phyloP scores from a whole-genome alignment of 768 basidiomycete species.

The Tylopilus subfusipes region DNA sequence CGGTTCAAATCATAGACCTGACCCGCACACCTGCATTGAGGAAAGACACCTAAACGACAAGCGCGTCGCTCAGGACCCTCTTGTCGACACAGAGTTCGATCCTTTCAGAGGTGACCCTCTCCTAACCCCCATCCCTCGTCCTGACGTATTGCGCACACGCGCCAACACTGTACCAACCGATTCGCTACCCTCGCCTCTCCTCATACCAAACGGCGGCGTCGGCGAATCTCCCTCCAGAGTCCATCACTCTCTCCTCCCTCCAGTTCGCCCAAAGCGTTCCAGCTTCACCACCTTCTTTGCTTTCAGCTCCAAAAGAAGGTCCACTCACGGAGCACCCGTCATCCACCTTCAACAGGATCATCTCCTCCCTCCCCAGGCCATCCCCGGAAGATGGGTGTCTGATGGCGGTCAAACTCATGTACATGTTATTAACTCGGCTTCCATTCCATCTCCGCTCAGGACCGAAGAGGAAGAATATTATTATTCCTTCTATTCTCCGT shows the following conservation, averaged over 20 bases:
- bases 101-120: constrained; percentile 28
- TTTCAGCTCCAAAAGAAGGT: constrained; percentile 26
- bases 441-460: constrained; percentile 21
- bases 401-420: constrained; percentile 1
- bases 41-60: constrained; percentile 31
- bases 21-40: background rate
- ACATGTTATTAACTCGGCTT: constrained; percentile 9
- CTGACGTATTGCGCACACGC: constrained; percentile 19
- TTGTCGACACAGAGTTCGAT: constrained; percentile 38
- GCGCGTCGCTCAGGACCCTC: constrained; percentile 36
- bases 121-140: background rate
- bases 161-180: constrained; percentile 28
- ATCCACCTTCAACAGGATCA: constrained; percentile 11
- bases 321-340: constrained; percentile 18
- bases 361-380: constrained; percentile 6
- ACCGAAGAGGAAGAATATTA: constrained; percentile 46
- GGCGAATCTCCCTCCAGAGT: constrained; percentile 55
- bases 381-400: constrained; percentile 20
- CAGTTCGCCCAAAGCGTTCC: constrained; percentile 37
- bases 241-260: constrained; percentile 18
- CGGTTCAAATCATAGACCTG: constrained; percentile 16
- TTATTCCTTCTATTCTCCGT: constrained; percentile 48
- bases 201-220: constrained; percentile 53
- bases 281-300: constrained; percentile 37
- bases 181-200: constrained; percentile 39